phyloP scores from a whole-genome alignment of 2,329 filamentous ascomycete species.

The Cladosporium halotolerans region DNA sequence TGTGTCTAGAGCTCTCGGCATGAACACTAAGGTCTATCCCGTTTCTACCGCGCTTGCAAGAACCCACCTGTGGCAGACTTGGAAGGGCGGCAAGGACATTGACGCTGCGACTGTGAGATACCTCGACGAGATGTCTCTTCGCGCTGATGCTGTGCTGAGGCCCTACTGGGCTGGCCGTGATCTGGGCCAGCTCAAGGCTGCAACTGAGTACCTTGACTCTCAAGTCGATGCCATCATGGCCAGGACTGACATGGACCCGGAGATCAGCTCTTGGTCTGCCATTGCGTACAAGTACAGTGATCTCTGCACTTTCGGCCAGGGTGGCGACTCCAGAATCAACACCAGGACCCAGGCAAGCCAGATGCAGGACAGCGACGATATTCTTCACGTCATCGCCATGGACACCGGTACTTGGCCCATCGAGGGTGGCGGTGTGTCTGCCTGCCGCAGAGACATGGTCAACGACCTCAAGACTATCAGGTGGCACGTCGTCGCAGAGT shows the following conservation, averaged over 20 bases:
- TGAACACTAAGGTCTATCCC: slow-evolving; percentile 34
- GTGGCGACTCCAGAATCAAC: slow-evolving; percentile 48
- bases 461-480: slow-evolving; percentile 38
- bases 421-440: slow-evolving; percentile 38
- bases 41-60: slow-evolving; percentile 34
- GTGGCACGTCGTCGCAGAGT: slow-evolving; percentile 39
- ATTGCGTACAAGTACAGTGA: slow-evolving; percentile 48
- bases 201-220: slow-evolving; percentile 30
- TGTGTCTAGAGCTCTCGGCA: slow-evolving; percentile 30
- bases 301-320: slow-evolving; percentile 47
- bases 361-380: slow-evolving; percentile 35
- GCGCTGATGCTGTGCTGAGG: slow-evolving; percentile 30
- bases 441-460: slow-evolving; percentile 38
- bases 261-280: slow-evolving; percentile 48
- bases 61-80: slow-evolving; percentile 36
- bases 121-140: slow-evolving; percentile 35
- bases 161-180: slow-evolving; percentile 35
- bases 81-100: slow-evolving; percentile 35
- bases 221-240: slow-evolving; percentile 47
- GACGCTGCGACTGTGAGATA: slow-evolving; percentile 35
- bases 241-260: slow-evolving; percentile 44
- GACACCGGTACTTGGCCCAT: slow-evolving; percentile 40
- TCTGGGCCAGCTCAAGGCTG: slow-evolving; percentile 29
- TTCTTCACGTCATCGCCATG: slow-evolving; percentile 36
- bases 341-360: slow-evolving; percentile 44